Evolutionary conservation across 768 basidiomycete species (phyloP), one percentile per base, ranked within the genome.

Genomic region (Suillus tomentosus): DNA sequence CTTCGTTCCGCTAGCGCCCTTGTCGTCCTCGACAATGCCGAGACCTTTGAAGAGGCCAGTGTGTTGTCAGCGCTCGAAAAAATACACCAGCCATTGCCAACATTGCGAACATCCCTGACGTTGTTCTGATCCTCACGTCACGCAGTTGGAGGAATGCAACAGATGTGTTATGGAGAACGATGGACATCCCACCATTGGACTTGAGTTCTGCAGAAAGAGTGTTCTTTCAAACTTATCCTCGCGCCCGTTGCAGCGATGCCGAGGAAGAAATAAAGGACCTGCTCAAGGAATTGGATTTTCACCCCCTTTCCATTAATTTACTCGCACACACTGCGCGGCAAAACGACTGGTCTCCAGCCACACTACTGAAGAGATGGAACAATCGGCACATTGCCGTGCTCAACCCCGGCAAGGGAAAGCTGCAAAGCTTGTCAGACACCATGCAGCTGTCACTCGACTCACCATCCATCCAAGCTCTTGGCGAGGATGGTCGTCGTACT

Each of bases 21-120:
- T 19, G 11, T 63, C 24, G 34, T 63, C 10, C 45, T 63, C 10
- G 62, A 63, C 17, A 56, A 43, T 54, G 53, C 51, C 3, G 62
- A 62, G 19, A 39, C 27, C 17, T 43, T 60, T 0, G 22, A 45
- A 47, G 60, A 60, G 17, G 40, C 34, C 19, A 19, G 24, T 5
- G 45, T 4, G 5, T 22, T 5, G 5, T 22, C 10, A 11, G 45
- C n/a, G 4, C n/a, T 22, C 2, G 4, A 19, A 14, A 14, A 45
- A 17, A 61, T 61, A 5, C 34, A 13, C 19, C 45, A 1, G 34
- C 47, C 5, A 31, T 48, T 3, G 37, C 60, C 1, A 31, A 61
- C 2, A 47, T 61, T 1, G 60, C 37, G 0, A 2, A 37, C 9
- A 53, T 63, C 31, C 43, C 43, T 19, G 34, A 24, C 1, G 17